These are phyloP conservation scores for Aquilaria malaccensis DNA, from an alignment of 345 rosid genomes.

Conservation along the genomic window DNA sequence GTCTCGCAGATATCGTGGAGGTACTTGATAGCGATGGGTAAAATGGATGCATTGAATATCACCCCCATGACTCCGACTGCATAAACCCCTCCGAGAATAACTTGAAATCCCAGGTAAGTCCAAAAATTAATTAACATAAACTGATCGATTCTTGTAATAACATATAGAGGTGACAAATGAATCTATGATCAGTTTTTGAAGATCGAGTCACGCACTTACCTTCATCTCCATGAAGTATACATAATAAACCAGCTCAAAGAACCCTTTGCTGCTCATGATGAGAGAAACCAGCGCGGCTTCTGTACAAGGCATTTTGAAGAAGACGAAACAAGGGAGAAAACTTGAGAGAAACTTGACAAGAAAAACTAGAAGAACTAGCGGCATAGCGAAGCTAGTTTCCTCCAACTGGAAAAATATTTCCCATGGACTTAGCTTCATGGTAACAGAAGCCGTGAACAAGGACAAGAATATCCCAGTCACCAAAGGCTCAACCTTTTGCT, in stretches of 20 bases:
- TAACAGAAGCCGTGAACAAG: constrained; percentile 17
- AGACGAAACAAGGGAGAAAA: constrained; percentile 28
- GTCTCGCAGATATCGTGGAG: constrained; percentile 23
- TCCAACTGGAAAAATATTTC: not conserved
- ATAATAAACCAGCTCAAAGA: constrained; percentile 29
- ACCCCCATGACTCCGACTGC: not conserved
- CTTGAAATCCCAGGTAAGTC: not conserved
- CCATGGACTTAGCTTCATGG: constrained; percentile 12
- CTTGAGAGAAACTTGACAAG: constrained; percentile 23
- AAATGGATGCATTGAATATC: constrained; percentile 13
- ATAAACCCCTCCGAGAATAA: not conserved
- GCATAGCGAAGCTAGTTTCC: not conserved
- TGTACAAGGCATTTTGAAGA: constrained; percentile 30
- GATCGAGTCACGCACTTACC: constrained; percentile 10
- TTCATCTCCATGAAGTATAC: constrained; percentile 13
- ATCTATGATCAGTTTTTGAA: no score
- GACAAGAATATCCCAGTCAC: constrained; percentile 25
- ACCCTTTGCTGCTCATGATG: constrained; percentile 42
- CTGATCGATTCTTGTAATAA: no score
- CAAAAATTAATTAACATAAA: not conserved
- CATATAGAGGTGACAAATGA: no score
- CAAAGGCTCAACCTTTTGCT: constrained; percentile 33
- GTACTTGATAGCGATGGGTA: constrained; percentile 33
- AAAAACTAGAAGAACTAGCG: constrained; percentile 11
- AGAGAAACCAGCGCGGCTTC: constrained; percentile 41